These are phyloP conservation scores for Pythium grandisporangium DNA, from an alignment of 352 stramenopile genomes.

Conservation along the genomic window DNA sequence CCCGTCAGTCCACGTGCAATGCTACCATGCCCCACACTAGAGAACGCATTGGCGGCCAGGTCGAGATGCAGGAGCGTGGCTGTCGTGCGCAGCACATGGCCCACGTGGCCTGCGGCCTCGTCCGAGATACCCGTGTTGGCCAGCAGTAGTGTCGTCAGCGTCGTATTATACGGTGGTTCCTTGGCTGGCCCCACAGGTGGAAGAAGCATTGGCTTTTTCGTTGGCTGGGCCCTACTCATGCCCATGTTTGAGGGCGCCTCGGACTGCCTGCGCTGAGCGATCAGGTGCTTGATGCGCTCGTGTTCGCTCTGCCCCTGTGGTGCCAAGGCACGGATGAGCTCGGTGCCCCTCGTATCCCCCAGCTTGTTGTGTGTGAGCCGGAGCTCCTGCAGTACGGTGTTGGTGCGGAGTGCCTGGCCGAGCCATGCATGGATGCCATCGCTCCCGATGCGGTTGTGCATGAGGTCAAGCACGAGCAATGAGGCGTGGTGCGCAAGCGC, in stretches of 20 bases:
- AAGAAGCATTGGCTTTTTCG: conserved; percentile 2
- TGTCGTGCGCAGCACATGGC: conserved; percentile 35
- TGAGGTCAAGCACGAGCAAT: conserved; percentile 42
- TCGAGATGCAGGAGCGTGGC: conserved; percentile 43
- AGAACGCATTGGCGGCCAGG: conserved; percentile 18
- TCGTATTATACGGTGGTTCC: conserved; percentile 43
- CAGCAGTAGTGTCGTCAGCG: conserved; percentile 41
- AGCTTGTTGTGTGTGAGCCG: conserved; percentile 65
- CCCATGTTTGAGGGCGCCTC: conserved; percentile 14
- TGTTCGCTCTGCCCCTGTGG: conserved; percentile 30
- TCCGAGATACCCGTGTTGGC: conserved; percentile 53
- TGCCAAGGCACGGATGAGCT: conserved; percentile 39
- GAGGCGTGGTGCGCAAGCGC: conserved; percentile 27
- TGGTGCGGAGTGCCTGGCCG: conserved; percentile 38
- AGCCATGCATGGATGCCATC: conserved; percentile 56
- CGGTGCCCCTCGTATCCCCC: conserved; percentile 33
- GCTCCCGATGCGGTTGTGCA: conserved; percentile 56
- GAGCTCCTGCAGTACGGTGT: conserved; percentile 35
- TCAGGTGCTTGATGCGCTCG: conserved; percentile 40
- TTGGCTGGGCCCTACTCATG: conserved; percentile 1
- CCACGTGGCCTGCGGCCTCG: conserved; percentile 28
- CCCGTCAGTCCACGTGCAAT: conserved; percentile 35
- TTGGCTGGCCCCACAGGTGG: neutral
- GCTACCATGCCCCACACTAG: conserved; percentile 7
- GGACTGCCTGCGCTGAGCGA: conserved; percentile 16